Conservation (phyloP, 208 protist genomes). For the Vickermania ingenoplastis region DNA sequence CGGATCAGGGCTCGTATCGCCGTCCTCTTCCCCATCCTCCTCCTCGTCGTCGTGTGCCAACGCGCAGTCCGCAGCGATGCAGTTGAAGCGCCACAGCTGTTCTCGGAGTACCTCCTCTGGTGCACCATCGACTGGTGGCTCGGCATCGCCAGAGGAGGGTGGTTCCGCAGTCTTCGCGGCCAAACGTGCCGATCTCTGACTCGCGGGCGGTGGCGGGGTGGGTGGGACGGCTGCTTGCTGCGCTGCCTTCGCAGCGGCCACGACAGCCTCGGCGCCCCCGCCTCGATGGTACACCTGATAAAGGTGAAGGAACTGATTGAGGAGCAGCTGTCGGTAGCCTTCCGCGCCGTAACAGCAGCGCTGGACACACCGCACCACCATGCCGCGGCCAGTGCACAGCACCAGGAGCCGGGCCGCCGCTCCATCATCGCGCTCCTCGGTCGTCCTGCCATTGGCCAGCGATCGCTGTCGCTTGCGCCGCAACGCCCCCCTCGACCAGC, state of each 20-base stretch:
- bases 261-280: neutral
- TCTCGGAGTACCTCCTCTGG: no score
- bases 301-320: neutral
- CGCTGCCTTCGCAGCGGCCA: no score
- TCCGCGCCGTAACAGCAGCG: neutral
- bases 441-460: neutral
- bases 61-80: neutral
- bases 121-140: no score
- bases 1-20: neutral
- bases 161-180: no score
- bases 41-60: neutral
- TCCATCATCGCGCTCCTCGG: neutral
- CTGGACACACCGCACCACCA: neutral
- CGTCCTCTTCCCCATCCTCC: neutral
- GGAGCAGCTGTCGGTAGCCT: neutral
- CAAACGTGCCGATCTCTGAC: no score
- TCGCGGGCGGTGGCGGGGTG: no score
- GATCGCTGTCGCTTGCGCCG: slow-evolving; percentile 5
- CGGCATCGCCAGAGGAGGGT: neutral
- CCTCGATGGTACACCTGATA: neutral
- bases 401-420: neutral
- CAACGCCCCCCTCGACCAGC: slow-evolving; percentile 32
- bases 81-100: neutral
- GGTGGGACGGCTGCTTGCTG: no score
- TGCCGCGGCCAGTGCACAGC: neutral